These are phyloP conservation scores for Leccinum broughii DNA, from an alignment of 768 basidiomycete genomes.

Conservation along the genomic window DNA sequence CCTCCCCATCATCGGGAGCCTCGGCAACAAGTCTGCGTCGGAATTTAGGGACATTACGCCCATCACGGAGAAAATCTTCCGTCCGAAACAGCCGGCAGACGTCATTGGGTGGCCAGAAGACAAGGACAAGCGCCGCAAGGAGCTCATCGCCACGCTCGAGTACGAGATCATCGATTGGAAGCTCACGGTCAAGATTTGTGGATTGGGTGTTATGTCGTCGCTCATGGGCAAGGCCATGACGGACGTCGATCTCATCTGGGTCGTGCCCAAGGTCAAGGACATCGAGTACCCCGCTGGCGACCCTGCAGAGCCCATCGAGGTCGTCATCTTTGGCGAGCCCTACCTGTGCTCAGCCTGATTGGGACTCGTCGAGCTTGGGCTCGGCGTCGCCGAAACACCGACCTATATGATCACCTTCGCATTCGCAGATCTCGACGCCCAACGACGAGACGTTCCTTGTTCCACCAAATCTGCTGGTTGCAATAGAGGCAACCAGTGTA, in stretches of 20 bases:
- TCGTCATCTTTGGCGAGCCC: conserved; percentile 93
- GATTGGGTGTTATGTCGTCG: conserved; percentile 96
- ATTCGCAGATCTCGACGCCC: conserved; percentile 60
- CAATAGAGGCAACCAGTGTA: too few relatives aligned
- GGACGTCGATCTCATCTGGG: conserved; percentile 93
- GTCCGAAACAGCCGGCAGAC: conserved; percentile 61
- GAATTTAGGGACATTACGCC: conserved; percentile 65
- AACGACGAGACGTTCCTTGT: conserved; percentile 43
- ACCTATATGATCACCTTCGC: conserved; percentile 55
- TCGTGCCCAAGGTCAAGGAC: conserved; percentile 93
- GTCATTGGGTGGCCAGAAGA: conserved; percentile 97
- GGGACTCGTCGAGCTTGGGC: conserved; percentile 61
- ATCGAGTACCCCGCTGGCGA: conserved; percentile 91
- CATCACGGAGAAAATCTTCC: conserved; percentile 71
- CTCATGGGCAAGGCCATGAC: conserved; percentile 99
- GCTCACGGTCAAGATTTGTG: conserved; percentile 96
- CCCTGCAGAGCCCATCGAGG: conserved; percentile 90
- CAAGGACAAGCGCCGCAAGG: conserved; percentile 86
- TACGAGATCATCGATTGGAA: conserved; percentile 99
- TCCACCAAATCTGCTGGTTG: conserved; percentile 21
- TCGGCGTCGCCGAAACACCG: conserved; percentile 41
- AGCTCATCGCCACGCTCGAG: conserved; percentile 89
- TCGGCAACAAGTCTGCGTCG: conserved; percentile 64
- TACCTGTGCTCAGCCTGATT: conserved; percentile 80
- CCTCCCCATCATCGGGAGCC: conserved; percentile 78